phyloP scores from a whole-genome alignment of 164 flowering plant species.

The Chloranthus sessilifolius region DNA sequence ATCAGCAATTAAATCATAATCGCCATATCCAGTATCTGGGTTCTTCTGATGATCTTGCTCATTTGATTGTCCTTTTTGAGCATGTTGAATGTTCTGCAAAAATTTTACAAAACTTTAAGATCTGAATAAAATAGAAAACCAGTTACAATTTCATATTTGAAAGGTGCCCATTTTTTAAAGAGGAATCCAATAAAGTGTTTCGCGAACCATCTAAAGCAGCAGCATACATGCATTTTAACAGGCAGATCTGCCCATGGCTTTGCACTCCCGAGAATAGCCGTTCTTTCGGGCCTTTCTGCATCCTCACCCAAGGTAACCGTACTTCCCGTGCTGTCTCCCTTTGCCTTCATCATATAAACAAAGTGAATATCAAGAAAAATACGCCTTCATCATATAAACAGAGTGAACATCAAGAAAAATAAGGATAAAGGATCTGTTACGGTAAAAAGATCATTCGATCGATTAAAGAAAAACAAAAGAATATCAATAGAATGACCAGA shows the following conservation, averaged over 20 bases:
- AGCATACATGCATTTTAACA: slow-evolving; percentile 34
- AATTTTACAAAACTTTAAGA: too few species aligned
- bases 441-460: too few species aligned
- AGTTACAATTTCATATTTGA: too few species aligned
- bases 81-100: slow-evolving; percentile 42
- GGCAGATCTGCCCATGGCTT: slow-evolving; percentile 48
- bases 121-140: too few species aligned
- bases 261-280: slow-evolving; percentile 27
- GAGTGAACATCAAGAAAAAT: too few species aligned
- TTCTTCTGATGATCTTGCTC: slow-evolving; percentile 45
- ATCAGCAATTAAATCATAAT: slow-evolving; percentile 47
- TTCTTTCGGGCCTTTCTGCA: slow-evolving; percentile 35
- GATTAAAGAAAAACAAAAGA: too few species aligned
- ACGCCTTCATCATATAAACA: too few species aligned
- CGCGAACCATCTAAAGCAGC: background rate
- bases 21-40: slow-evolving; percentile 32
- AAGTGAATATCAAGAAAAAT: slow-evolving; percentile 7
- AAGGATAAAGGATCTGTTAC: too few species aligned
- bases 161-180: background rate
- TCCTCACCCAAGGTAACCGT: slow-evolving; percentile 27
- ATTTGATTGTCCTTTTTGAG: slow-evolving; percentile 33
- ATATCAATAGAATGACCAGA: too few species aligned
- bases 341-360: slow-evolving; percentile 41
- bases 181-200: background rate
- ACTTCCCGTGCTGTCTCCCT: slow-evolving; percentile 29